Base-by-base conservation (phyloP, 441 rosid genomes). In the Mallotus repandus region DNA sequence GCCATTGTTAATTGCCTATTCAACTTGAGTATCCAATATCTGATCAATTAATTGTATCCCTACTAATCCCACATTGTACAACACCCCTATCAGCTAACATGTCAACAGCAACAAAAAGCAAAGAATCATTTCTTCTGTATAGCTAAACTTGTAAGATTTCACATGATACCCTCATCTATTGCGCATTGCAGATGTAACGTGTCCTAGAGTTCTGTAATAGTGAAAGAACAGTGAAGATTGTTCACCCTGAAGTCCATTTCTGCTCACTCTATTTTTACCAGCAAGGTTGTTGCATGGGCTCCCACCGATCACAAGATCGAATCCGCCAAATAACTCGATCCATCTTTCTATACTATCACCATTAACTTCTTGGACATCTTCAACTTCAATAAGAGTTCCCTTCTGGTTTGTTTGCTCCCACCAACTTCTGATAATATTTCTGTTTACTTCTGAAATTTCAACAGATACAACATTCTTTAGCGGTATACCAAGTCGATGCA, bases 381-480 rank as follows among this genome's bases (percentile, higher is more conserved):
- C 72, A 13, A 81, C 2, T 48, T 79, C 69, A 15, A 73, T 63
- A 81, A 93, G 71, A 72, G 83, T 90, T 48, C 98, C 97, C 0
- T 78, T 82, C 66, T 93, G 95, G 71, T 84, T 86, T 13, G 68
- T 77, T 54, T 81, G 80, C 53, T 70, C 80, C 98, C 98, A 89
- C 97, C 95, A 93, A 62, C 78, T 78, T 73, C 72, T 78, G 46
- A 85, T 62, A 67, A 93, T 82, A 74, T 69, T 82, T 62, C 87
- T 84, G 71, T 80, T 87, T 50, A 77, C 52, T 77, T 80, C 90
- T 63, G 84, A 84, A 5, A 78, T 70, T 75, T 93, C 98, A 48
- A 93, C 79, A 3, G 89, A 83, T 69, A 89, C 91, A 21, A 89
- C 85, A 46, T 80, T 89, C 63, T 91, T 91, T 76, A 93, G 72